Conservation (phyloP, 257 asterid species). For the Lantana camara region DNA sequence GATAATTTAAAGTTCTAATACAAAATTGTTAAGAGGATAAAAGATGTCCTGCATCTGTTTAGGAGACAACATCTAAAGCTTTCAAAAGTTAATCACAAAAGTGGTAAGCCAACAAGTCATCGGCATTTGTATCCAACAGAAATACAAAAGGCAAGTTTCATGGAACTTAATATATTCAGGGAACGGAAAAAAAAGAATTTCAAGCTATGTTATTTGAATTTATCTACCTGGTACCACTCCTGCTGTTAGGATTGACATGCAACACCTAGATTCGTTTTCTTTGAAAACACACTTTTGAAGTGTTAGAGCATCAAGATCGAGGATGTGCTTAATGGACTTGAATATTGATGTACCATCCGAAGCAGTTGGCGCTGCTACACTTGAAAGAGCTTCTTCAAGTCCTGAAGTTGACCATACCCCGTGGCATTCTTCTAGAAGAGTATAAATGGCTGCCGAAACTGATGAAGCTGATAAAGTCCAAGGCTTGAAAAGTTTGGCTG, state of each 20-base stretch:
- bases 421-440: conserved; percentile 63
- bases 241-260: conserved; percentile 61
- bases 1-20: conserved; percentile 2
- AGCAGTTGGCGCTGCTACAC: conserved; percentile 40
- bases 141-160: background rate
- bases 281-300: conserved; percentile 54
- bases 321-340: conserved; percentile 52
- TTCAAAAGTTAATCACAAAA: conserved; percentile 23
- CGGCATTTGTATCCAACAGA: conserved; percentile 7
- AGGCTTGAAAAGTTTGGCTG: conserved; percentile 72
- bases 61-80: conserved; percentile 11
- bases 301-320: conserved; percentile 51
- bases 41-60: background rate
- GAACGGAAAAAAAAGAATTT: conserved; percentile 17
- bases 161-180: conserved; percentile 5
- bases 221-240: conserved; percentile 62
- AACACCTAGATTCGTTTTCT: conserved; percentile 50
- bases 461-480: conserved; percentile 54
- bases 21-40: background rate
- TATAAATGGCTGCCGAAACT: conserved; percentile 40
- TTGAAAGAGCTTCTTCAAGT: conserved; percentile 61
- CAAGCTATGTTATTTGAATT: conserved; percentile 17
- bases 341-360: conserved; percentile 39
- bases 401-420: conserved; percentile 62
- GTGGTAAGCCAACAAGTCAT: background rate